phyloP scores from a whole-genome alignment of 139 green algal species.

The Chlamydomonas sp. region DNA sequence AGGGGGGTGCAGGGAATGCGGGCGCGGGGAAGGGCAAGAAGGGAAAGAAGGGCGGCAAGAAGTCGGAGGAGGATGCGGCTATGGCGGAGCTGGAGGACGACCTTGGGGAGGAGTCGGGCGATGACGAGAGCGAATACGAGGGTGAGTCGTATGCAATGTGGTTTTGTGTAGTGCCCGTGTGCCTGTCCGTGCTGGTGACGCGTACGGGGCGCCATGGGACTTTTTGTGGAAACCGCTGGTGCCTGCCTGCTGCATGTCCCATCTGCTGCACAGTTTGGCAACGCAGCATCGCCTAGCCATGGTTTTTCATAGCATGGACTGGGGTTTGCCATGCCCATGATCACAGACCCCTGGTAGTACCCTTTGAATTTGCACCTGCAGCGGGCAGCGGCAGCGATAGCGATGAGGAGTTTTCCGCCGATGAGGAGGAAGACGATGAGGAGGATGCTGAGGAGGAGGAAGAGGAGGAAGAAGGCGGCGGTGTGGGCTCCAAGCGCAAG shows the following conservation, averaged over 20 bases:
- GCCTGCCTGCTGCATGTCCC: neutral
- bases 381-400: neutral
- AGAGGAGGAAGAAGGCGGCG: conserved; percentile 27
- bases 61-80: conserved; percentile 13
- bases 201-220: neutral
- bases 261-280: neutral
- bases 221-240: neutral
- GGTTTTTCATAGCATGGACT: neutral
- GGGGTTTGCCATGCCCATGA: neutral
- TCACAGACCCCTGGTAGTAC: neutral
- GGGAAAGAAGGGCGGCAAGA: neutral
- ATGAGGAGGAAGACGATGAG: conserved; percentile 34
- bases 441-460: conserved; percentile 51
- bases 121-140: conserved; percentile 39
- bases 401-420: conserved; percentile 27
- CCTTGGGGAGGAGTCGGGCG: conserved; percentile 29
- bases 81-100: conserved; percentile 38
- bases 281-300: neutral
- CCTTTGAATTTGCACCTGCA: neutral
- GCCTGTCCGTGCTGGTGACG: neutral
- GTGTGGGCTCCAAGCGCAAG: conserved; percentile 48
- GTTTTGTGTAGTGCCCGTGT: too few species aligned
- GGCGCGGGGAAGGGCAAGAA: conserved; percentile 8
- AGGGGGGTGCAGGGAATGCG: neutral
- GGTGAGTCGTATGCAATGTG: neutral